Evolutionary conservation across 352 stramenopile species (phyloP).

Genomic region (Nothophytophthora sp.): DNA sequence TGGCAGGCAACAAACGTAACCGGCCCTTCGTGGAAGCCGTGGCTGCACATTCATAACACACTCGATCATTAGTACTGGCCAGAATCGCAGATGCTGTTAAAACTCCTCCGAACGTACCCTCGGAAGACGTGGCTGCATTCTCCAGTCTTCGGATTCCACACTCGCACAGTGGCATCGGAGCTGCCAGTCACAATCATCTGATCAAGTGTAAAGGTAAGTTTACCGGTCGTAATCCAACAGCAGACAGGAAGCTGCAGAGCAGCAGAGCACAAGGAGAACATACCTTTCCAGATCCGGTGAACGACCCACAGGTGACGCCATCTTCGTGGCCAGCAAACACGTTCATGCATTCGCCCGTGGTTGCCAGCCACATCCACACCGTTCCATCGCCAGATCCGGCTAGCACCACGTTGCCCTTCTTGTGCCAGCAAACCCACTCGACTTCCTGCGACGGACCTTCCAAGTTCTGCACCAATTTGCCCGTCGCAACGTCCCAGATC

Average conservation of each 20-base stretch:
- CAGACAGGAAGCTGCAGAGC: too few relatives aligned
- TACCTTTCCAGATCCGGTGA: constrained; percentile 95
- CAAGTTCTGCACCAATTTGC: constrained; percentile 77
- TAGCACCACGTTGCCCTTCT: constrained; percentile 90
- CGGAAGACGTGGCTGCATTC: constrained; percentile 92
- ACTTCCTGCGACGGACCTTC: constrained; percentile 90
- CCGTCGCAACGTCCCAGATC: constrained; percentile 86
- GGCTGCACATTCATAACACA: constrained; percentile 38
- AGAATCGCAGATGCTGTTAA: too few relatives aligned
- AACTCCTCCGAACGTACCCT: constrained; percentile 39
- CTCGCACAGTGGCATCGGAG: constrained; percentile 92
- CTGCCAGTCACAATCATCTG: constrained; percentile 94
- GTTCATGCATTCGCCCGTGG: constrained; percentile 96
- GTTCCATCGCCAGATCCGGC: constrained; percentile 88
- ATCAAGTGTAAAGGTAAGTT: too few relatives aligned
- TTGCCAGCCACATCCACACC: constrained; percentile 94
- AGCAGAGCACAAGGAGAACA: neutral
- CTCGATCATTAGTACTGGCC: neutral
- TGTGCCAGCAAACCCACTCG: constrained; percentile 91
- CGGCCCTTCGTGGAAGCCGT: constrained; percentile 85
- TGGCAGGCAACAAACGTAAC: constrained; percentile 93
- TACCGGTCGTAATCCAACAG: constrained; percentile 4
- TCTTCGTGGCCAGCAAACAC: constrained; percentile 98
- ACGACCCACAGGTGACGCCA: constrained; percentile 92
- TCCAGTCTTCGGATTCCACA: constrained; percentile 97